These are phyloP conservation scores for Sequoiadendron giganteum DNA, from an alignment of 75 land plant genomes.

Conservation along the genomic window DNA sequence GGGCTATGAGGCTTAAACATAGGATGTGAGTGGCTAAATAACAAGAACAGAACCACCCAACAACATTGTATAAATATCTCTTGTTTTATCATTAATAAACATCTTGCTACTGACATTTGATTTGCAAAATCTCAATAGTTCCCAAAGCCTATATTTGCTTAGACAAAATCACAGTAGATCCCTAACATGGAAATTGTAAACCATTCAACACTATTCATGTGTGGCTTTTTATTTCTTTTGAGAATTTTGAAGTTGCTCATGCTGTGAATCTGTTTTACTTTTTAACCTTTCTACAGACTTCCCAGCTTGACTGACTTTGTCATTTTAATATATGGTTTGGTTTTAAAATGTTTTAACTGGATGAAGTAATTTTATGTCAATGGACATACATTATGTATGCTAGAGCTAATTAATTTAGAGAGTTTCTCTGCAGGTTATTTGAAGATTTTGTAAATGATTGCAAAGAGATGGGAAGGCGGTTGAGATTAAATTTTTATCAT, in stretches of 20 bases:
- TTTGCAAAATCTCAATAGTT: background rate
- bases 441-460: background rate
- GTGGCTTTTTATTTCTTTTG: background rate
- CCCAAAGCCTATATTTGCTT: background rate
- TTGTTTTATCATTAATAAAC: too few relatives aligned
- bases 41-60: too few relatives aligned
- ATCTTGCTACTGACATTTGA: too few relatives aligned
- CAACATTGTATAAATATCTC: too few relatives aligned
- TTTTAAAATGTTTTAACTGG: background rate
- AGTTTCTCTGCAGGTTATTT: background rate
- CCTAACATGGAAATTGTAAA: background rate
- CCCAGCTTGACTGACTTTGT: background rate
- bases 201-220: background rate
- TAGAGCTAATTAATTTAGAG: background rate
- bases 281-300: background rate
- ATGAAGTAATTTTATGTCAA: background rate
- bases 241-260: background rate
- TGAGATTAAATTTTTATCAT: background rate
- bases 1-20: too few relatives aligned
- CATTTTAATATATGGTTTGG: too few relatives aligned
- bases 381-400: background rate
- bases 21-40: too few relatives aligned
- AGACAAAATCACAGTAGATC: background rate
- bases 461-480: background rate
- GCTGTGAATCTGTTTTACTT: background rate